These are phyloP conservation scores for Amaranthus cruentus DNA, from an alignment of 148 eudicot species.

Conservation along the genomic window DNA sequence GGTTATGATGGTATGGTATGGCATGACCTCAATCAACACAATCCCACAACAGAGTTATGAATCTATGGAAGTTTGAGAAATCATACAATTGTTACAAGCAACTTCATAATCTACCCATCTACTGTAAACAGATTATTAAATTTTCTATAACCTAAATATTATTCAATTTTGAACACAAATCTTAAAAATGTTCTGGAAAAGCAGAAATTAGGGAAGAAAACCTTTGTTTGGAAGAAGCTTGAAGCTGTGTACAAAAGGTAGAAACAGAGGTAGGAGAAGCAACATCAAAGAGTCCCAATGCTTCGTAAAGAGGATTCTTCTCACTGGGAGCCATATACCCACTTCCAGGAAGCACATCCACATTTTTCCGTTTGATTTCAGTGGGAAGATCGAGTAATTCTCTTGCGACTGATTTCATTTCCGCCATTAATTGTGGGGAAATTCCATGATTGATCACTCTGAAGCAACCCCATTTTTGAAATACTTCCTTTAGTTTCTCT, in stretches of 20 bases:
- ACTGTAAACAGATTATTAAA: neutral
- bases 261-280: constrained; percentile 35
- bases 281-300: constrained; percentile 56
- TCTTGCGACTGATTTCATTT: constrained; percentile 47
- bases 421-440: constrained; percentile 37
- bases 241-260: constrained; percentile 46
- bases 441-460: constrained; percentile 55
- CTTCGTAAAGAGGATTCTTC: constrained; percentile 54
- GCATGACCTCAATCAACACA: too few relatives aligned
- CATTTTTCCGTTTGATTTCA: constrained; percentile 53
- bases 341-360: constrained; percentile 48
- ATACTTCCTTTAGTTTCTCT: constrained; percentile 37
- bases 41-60: too few relatives aligned
- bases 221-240: constrained; percentile 51
- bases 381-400: constrained; percentile 50
- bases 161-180: too few relatives aligned
- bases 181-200: neutral
- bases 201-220: neutral
- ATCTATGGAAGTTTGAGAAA: too few relatives aligned
- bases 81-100: too few relatives aligned
- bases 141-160: neutral
- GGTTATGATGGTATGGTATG: too few relatives aligned
- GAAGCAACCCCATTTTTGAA: constrained; percentile 64
- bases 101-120: neutral
- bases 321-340: constrained; percentile 55